Evolutionary conservation across 805 yeast genomes (phyloP).

Genomic region (Saccharomyces kudriavzevii): DNA sequence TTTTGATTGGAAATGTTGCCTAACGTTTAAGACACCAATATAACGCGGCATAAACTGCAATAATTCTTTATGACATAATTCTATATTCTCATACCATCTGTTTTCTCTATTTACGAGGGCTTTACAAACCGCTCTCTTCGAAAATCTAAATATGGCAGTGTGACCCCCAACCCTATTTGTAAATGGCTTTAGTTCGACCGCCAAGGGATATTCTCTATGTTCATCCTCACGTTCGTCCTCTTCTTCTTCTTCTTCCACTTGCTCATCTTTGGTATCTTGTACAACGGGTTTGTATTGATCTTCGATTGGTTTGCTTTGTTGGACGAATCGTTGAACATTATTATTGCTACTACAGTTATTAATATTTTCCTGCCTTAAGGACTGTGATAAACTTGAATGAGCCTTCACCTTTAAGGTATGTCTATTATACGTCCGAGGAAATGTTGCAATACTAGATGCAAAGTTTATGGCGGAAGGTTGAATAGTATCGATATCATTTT

Average conservation of each 20-base stretch:
- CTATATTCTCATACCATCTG: conserved; percentile 84
- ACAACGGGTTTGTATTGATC: neutral
- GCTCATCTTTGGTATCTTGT: conserved; percentile 8
- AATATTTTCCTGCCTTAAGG: conserved; percentile 6
- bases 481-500: neutral
- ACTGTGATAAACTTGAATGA: conserved; percentile 3
- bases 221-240: conserved; percentile 23
- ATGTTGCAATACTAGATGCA: neutral
- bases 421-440: neutral
- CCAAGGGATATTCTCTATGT: conserved; percentile 48
- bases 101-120: conserved; percentile 86
- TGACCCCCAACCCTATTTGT: conserved; percentile 96
- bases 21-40: conserved; percentile 87
- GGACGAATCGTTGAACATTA: neutral
- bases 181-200: conserved; percentile 87
- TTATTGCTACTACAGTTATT: neutral
- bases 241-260: conserved; percentile 15
- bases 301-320: neutral
- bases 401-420: conserved; percentile 3
- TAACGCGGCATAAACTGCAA: conserved; percentile 85
- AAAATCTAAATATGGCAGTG: conserved; percentile 89
- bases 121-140: conserved; percentile 88
- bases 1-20: conserved; percentile 47
- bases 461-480: neutral
- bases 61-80: conserved; percentile 64